Percentiles rank a stretch among this genome's conserved stretches.
Evolutionary conservation across 768 basidiomycete species (phyloP).

Genomic region (Pleurotus pulmonarius): DNA sequence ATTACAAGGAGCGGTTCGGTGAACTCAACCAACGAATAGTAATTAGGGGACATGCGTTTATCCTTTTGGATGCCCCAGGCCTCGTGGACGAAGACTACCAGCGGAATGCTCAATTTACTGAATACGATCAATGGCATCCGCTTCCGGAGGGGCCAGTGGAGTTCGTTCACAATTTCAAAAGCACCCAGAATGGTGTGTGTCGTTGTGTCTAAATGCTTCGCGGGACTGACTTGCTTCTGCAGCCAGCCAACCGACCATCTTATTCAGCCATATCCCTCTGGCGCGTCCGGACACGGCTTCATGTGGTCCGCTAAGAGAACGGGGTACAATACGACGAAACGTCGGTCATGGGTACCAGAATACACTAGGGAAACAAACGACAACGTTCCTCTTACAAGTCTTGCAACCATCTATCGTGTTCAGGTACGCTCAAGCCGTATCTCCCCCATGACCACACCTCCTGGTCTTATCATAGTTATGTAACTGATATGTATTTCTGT

Average conservation of each 20-base stretch:
- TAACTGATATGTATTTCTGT: constrained; percentile 6
- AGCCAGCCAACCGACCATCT: constrained; percentile 48
- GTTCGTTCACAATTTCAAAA: constrained; percentile 47
- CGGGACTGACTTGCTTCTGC: constrained; percentile 6
- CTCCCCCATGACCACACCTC: too few species aligned
- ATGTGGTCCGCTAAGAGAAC: constrained; percentile 78
- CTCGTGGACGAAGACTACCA: constrained; percentile 81
- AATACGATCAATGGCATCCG: constrained; percentile 56
- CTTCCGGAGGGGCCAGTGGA: constrained; percentile 51
- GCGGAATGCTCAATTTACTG: constrained; percentile 43
- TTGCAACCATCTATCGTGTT: constrained; percentile 69
- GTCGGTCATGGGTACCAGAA: constrained; percentile 83
- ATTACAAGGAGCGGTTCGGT: constrained; percentile 65
- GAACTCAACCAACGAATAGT: constrained; percentile 58
- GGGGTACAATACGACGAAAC: constrained; percentile 65
- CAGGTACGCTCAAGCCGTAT: constrained; percentile 42
- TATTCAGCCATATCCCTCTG: constrained; percentile 87
- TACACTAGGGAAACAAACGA: constrained; percentile 76
- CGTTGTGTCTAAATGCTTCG: not conserved
- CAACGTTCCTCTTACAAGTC: constrained; percentile 62
- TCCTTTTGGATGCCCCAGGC: constrained; percentile 75
- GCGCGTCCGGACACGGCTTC: constrained; percentile 66
- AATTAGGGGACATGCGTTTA: constrained; percentile 66
- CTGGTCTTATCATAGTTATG: not conserved
- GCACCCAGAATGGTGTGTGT: constrained; percentile 28